These are phyloP conservation scores for Blastocladiella emersonii DNA, from an alignment of 371 early-diverging fungal species.

Conservation along the genomic window DNA sequence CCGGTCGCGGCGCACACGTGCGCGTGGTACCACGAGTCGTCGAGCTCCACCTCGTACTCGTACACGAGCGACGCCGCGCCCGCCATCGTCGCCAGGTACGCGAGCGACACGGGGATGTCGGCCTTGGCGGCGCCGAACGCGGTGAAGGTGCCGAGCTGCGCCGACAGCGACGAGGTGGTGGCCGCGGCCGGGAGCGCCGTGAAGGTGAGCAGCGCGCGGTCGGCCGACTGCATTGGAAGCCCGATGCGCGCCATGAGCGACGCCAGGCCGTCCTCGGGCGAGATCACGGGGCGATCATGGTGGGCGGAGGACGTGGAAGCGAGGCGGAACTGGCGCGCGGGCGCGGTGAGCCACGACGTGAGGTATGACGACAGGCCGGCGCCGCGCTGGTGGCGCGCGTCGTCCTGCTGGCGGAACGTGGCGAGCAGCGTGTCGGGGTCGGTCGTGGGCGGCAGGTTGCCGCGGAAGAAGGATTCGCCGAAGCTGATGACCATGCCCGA, in stretches of 20 bases:
- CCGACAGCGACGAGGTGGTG: neutral
- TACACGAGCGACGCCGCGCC: constrained; percentile 41
- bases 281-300: no score
- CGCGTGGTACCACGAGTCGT: constrained; percentile 77
- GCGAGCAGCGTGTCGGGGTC: no score
- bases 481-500: constrained; percentile 1
- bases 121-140: constrained; percentile 4
- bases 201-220: no score
- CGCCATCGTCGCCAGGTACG: constrained; percentile 8
- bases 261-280: neutral
- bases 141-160: neutral
- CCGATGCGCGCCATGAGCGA: no score
- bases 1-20: constrained; percentile 63
- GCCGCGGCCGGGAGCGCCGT: neutral
- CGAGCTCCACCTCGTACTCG: constrained; percentile 76
- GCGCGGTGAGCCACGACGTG: no score
- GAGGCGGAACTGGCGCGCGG: no score
- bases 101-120: constrained; percentile 12
- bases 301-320: no score
- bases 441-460: no score
- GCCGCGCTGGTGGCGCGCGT: no score
- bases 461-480: neutral
- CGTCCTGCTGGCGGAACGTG: no score
- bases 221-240: no score
- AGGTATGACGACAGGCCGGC: no score